These are phyloP conservation scores for Lachnellula suecica DNA, from an alignment of 2,329 filamentous ascomycete genomes.

Conservation along the genomic window DNA sequence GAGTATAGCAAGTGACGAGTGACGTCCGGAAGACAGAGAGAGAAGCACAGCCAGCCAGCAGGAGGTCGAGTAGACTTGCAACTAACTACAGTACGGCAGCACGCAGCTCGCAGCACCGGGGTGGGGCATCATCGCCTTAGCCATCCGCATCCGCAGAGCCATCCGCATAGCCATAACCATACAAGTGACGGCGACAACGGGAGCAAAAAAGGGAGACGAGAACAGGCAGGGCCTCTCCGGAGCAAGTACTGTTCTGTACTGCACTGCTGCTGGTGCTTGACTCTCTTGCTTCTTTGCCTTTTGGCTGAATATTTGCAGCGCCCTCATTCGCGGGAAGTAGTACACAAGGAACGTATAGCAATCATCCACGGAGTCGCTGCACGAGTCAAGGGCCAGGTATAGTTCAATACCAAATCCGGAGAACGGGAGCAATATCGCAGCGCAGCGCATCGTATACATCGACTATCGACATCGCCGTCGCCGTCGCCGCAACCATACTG, in stretches of 20 bases:
- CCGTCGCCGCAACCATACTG: background rate
- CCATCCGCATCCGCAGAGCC: too few species aligned
- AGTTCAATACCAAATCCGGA: background rate
- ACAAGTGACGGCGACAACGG: background rate
- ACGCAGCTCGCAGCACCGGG: background rate
- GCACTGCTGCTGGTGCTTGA: background rate
- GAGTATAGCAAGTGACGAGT: too few species aligned
- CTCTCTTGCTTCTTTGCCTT: conserved; percentile 3
- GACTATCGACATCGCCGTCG: too few species aligned
- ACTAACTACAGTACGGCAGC: background rate
- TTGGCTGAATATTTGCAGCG: conserved; percentile 12
- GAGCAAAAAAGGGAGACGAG: background rate
- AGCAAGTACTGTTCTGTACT: background rate
- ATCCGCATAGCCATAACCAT: background rate
- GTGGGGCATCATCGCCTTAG: background rate
- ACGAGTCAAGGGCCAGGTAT: background rate
- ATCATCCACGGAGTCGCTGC: background rate
- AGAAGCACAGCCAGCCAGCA: background rate
- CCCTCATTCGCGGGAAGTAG: conserved; percentile 9
- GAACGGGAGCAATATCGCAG: too few species aligned
- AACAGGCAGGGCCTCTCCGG: background rate
- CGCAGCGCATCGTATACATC: too few species aligned
- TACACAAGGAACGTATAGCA: conserved; percentile 1
- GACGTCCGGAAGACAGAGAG: background rate
- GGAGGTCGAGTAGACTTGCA: background rate